Evolutionary conservation across 108 stramenopile species (phyloP), one percentile per base, ranked within the genome.

Genomic region (Epithemia pelagica): DNA sequence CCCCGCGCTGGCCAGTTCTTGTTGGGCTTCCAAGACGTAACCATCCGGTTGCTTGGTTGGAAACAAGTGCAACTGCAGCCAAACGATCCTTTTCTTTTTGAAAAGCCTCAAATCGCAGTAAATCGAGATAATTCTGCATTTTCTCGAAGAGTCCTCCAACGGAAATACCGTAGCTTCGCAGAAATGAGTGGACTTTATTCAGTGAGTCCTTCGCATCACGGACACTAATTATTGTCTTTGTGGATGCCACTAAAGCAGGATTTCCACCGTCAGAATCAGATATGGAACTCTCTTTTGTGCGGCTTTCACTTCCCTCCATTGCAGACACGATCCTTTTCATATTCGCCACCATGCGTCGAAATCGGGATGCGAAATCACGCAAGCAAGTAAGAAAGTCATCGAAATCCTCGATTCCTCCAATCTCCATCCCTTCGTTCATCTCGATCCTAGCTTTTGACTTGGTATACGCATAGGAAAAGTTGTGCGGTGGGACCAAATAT

Each of bases 81-180:
- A 86, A 54, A 29, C 86, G 73, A 28, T 85, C 81, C 28, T 70
- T 73, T 62, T 90, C 89, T 76, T 84, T 86, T 22, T 58, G 32
- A 65, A 90, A 87, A n/a, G 86, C 52, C 26, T 59, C 52, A 5
- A 61, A 51, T 59, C 63, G 64, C 28, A 85, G 54, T 46, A 2
- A 46, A 46, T 46, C 37, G 5, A 46, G 15, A 15, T 15, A 46
- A 46, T 46, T 30, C 30, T 77, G 65, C 37, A 89, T 22, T 46
- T 46, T 46, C 37, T 10, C 37, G 37, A 46, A 46, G 5, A 46
- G 37, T 5, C 37, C 15, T 15, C 37, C 37, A 46, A 46, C 37
- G 37, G 37, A 46, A 46, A 10, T 46, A 5, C 15, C 37, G 15
- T 15, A 46, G 5, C 37, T 5, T 46, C 15, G 37, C 37, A 46